These are phyloP conservation scores for Pugionium dolabratum DNA, from an alignment of 345 rosid species.

Conservation along the genomic window DNA sequence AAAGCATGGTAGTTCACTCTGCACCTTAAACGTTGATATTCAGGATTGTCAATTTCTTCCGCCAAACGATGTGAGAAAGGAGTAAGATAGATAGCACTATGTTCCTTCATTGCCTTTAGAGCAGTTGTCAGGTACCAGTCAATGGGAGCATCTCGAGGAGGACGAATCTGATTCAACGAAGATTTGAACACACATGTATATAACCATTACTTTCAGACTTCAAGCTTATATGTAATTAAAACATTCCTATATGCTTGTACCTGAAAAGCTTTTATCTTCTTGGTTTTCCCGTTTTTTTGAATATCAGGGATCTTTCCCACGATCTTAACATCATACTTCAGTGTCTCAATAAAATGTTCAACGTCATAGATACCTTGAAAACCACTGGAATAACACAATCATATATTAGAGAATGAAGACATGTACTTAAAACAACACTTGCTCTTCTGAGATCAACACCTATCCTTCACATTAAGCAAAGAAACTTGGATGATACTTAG, in stretches of 20 bases:
- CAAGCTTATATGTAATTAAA: slow-evolving; percentile 8
- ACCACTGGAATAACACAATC: slow-evolving; percentile 53
- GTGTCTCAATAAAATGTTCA: slow-evolving; percentile 78
- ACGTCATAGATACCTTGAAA: slow-evolving; percentile 96
- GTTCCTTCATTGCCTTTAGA: slow-evolving; percentile 83
- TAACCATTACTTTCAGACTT: neutral
- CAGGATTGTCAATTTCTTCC: slow-evolving; percentile 88
- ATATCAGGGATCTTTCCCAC: slow-evolving; percentile 87
- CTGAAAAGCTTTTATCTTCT: slow-evolving; percentile 91
- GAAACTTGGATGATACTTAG: slow-evolving; percentile 23
- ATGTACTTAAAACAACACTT: slow-evolving; percentile 12
- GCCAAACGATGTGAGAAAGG: slow-evolving; percentile 99
- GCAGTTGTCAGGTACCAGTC: slow-evolving; percentile 88
- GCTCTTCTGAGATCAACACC: slow-evolving; percentile 3
- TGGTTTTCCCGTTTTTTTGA: slow-evolving; percentile 82
- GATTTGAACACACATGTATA: neutral
- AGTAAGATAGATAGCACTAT: slow-evolving; percentile 91
- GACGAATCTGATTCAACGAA: slow-evolving; percentile 59
- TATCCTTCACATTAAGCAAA: slow-evolving; percentile 4
- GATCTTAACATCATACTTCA: slow-evolving; percentile 80
- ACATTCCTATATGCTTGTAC: slow-evolving; percentile 40
- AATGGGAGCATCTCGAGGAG: slow-evolving; percentile 92
- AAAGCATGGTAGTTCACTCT: slow-evolving; percentile 98
- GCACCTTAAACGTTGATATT: slow-evolving; percentile 95
- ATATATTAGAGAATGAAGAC: slow-evolving; percentile 1